Conservation (phyloP, 148 eudicot species). For the Salicornia ramosissima region DNA sequence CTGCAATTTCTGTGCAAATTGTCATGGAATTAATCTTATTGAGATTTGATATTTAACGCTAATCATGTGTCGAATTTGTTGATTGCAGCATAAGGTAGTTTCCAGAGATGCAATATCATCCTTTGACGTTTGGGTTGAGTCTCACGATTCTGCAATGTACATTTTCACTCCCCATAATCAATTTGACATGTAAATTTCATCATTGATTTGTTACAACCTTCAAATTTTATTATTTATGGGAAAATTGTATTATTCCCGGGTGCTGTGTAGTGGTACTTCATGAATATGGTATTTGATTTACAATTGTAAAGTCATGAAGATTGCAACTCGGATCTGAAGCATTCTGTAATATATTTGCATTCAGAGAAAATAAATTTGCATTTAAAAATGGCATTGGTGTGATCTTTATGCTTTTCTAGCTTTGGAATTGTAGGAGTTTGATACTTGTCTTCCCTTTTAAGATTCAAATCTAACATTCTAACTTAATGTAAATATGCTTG, state of each 20-base stretch:
- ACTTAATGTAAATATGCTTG: too few relatives aligned
- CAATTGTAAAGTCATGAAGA: too few relatives aligned
- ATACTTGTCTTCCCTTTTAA: too few relatives aligned
- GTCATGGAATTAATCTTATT: neutral
- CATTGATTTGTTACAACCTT: neutral
- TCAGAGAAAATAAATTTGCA: too few relatives aligned
- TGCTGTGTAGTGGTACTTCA: too few relatives aligned
- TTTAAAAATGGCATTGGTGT: too few relatives aligned
- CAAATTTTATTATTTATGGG: too few relatives aligned
- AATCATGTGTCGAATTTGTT: constrained; percentile 1
- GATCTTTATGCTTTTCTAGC: neutral
- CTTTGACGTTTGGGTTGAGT: constrained; percentile 49
- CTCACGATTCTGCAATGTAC: constrained; percentile 77
- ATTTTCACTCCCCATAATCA: constrained; percentile 54
- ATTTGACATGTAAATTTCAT: constrained; percentile 23
- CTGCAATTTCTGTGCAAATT: neutral
- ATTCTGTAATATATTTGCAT: neutral
- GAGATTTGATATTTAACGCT: neutral
- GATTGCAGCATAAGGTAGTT: constrained; percentile 57
- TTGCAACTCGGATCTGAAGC: constrained; percentile 17
- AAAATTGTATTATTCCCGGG: too few relatives aligned
- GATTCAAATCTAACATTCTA: too few relatives aligned
- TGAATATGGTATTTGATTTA: too few relatives aligned
- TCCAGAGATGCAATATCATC: constrained; percentile 46
- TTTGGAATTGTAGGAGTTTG: too few relatives aligned